Evolutionary conservation across 2,329 filamentous ascomycete genomes (phyloP).

Genomic region (Diaporthe eres): DNA sequence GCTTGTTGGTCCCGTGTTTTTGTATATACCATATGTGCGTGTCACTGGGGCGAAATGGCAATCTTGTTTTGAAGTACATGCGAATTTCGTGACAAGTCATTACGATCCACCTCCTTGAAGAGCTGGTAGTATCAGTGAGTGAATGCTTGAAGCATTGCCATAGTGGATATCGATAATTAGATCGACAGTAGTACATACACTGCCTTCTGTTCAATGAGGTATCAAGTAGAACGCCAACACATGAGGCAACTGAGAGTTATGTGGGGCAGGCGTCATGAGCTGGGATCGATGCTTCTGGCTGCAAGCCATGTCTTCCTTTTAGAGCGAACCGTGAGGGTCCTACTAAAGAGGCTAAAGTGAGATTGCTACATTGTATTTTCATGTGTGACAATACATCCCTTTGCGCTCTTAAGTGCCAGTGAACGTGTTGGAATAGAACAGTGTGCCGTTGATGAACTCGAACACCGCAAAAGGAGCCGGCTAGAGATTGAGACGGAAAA

Average conservation of each 20-base stretch:
- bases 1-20: too few species aligned
- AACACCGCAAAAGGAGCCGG: not conserved
- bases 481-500: not conserved
- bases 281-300: too few species aligned
- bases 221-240: rapidly evolving
- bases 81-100: not conserved
- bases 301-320: too few species aligned
- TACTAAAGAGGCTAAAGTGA: too few species aligned
- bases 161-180: too few species aligned
- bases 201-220: not conserved
- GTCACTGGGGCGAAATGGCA: not conserved
- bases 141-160: not conserved
- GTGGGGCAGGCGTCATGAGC: too few species aligned
- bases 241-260: too few species aligned
- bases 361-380: too few species aligned
- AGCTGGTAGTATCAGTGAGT: not conserved
- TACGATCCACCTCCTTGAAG: not conserved
- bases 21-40: not conserved
- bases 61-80: too few species aligned
- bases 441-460: not conserved
- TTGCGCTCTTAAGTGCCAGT: not conserved
- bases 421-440: not conserved
- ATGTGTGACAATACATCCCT: too few species aligned
- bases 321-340: too few species aligned
- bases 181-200: not conserved